A percentile compares a stretch with the other conserved stretches of the same genome.
Conservation (phyloP, 1,139 yeast genomes). For the Candida glucosophila region DNA sequence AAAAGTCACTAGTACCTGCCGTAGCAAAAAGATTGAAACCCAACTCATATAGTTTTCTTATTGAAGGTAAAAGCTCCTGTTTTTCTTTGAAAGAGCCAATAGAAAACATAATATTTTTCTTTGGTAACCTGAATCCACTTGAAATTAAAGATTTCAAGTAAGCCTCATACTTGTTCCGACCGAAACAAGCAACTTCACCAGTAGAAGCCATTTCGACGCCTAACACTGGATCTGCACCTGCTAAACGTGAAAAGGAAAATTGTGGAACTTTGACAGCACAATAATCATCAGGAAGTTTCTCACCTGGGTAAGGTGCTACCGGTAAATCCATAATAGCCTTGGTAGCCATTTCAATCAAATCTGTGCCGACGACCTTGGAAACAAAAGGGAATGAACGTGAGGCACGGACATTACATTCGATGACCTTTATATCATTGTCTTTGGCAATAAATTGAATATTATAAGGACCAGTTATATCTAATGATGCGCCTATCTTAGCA, state of each 20-base stretch:
- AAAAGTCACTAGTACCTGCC: slow-evolving; percentile 98
- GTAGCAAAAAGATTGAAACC: slow-evolving; percentile 94
- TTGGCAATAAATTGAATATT: slow-evolving; percentile 94
- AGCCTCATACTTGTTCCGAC: slow-evolving; percentile 94
- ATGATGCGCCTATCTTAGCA: slow-evolving; percentile 91
- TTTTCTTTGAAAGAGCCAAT: slow-evolving; percentile 98
- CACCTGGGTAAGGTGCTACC: slow-evolving; percentile 80
- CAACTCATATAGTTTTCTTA: slow-evolving; percentile 68
- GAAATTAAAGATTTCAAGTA: slow-evolving; percentile 90
- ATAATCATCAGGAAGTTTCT: slow-evolving; percentile 82
- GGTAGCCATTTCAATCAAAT: slow-evolving; percentile 95
- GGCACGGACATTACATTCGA: slow-evolving; percentile 97
- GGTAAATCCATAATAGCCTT: slow-evolving; percentile 91
- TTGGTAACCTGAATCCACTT: slow-evolving; percentile 88
- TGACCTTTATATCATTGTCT: slow-evolving; percentile 86
- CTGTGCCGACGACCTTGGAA: slow-evolving; percentile 95
- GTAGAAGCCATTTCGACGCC: slow-evolving; percentile 99
- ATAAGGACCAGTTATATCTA: slow-evolving; percentile 96
- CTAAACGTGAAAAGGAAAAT: slow-evolving; percentile 92
- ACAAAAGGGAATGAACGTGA: slow-evolving; percentile 98
- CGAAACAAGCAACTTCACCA: slow-evolving; percentile 98
- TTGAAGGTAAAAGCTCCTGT: slow-evolving; percentile 84
- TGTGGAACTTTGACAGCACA: slow-evolving; percentile 98
- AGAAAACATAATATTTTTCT: slow-evolving; percentile 87
- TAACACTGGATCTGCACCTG: slow-evolving; percentile 97